Evolutionary conservation across 2,329 filamentous ascomycete species (phyloP).

Genomic region (Ciborinia camelliae): DNA sequence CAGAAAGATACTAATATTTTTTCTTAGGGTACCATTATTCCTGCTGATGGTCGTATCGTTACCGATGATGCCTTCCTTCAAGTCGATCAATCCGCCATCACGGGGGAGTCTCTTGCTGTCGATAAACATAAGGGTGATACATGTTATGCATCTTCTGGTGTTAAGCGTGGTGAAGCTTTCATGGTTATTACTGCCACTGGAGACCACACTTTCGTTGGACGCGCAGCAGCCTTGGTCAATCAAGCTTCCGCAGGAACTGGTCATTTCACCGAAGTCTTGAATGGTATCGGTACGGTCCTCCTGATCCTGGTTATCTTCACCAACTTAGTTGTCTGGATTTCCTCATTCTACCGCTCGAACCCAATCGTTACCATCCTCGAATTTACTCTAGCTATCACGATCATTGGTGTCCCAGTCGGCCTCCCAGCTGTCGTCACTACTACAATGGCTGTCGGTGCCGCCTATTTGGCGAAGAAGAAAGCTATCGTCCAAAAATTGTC

Average conservation of each 20-base stretch:
- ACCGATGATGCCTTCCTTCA: conserved; percentile 82
- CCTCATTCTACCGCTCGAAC: conserved; percentile 85
- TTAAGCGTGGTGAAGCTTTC: conserved; percentile 87
- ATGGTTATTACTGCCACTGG: conserved; percentile 79
- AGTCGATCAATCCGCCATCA: conserved; percentile 89
- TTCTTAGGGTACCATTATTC: conserved; percentile 73
- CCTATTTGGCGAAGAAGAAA: conserved; percentile 87
- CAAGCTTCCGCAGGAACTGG: conserved; percentile 70
- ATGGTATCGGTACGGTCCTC: conserved; percentile 78
- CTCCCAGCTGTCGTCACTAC: conserved; percentile 90
- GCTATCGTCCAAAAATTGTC: conserved; percentile 91
- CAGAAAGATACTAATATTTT: conserved; percentile 20
- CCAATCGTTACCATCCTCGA: conserved; percentile 73
- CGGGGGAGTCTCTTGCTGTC: conserved; percentile 85
- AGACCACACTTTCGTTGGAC: conserved; percentile 87
- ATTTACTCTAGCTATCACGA: conserved; percentile 85
- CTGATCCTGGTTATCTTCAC: conserved; percentile 78
- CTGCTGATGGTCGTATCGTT: conserved; percentile 82
- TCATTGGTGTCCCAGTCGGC: conserved; percentile 89
- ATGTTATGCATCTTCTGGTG: conserved; percentile 80
- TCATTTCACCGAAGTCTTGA: conserved; percentile 89
- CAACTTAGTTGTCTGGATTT: conserved; percentile 78
- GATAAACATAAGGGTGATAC: conserved; percentile 81
- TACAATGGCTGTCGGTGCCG: conserved; percentile 90
- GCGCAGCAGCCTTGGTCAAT: conserved; percentile 80